These are phyloP conservation scores for Leptomonas pyrrhocoris DNA, from an alignment of 208 protist genomes.

Conservation along the genomic window DNA sequence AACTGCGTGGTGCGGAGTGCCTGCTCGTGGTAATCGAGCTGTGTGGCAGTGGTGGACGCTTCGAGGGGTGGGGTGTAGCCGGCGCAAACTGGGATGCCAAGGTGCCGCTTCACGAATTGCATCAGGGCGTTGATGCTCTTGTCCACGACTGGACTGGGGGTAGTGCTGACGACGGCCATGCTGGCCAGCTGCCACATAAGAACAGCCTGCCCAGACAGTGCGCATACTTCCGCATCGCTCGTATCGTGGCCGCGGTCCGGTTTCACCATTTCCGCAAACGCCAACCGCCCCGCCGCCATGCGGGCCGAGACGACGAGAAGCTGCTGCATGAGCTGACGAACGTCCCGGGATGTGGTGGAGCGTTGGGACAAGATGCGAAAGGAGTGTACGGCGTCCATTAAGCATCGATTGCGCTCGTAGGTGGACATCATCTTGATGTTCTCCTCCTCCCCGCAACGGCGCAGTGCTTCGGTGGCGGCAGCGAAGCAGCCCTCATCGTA, in stretches of 20 bases:
- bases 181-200: conserved; percentile 36
- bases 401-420: not conserved
- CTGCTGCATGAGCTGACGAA: conserved; percentile 31
- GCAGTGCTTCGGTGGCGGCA: conserved; percentile 1
- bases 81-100: not conserved
- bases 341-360: conserved; percentile 25
- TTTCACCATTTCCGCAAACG: not conserved
- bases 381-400: not conserved
- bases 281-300: conserved; percentile 4
- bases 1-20: not conserved
- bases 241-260: no score
- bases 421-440: not conserved
- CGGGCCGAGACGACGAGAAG: conserved; percentile 30
- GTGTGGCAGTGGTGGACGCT: not conserved
- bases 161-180: conserved; percentile 17
- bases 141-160: conserved; percentile 31
- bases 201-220: not conserved
- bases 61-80: not conserved
- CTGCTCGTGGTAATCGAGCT: conserved; percentile 13
- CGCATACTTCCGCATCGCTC: not conserved
- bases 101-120: conserved; percentile 32
- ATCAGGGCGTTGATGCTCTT: conserved; percentile 44
- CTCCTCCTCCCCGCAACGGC: conserved; percentile 10
- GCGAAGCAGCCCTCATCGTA: not conserved
- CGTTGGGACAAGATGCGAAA: conserved; percentile 32